Percentiles rank a stretch among this genome's conserved stretches.
Evolutionary conservation across 2,329 filamentous ascomycete genomes (phyloP).

Genomic region (Epichloe brachyelytri): DNA sequence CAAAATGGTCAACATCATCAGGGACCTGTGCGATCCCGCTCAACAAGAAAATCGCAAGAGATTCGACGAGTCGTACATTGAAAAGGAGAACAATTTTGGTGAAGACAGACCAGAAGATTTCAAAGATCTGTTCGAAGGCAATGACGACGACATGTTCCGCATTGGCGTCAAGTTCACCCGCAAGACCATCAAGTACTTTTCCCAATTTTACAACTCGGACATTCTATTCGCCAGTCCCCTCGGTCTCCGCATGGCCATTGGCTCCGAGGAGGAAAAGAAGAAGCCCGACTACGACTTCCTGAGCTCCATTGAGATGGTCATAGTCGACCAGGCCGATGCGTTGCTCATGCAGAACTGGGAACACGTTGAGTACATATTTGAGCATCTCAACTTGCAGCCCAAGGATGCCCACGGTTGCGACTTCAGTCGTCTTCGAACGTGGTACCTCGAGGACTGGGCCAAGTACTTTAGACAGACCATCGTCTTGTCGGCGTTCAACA

Average conservation of each 20-base stretch:
- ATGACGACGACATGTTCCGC: slow-evolving; percentile 95
- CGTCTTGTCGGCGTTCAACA: slow-evolving; percentile 68
- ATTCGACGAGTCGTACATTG: slow-evolving; percentile 72
- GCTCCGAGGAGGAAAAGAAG: slow-evolving; percentile 53
- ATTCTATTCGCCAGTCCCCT: slow-evolving; percentile 86
- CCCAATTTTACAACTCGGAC: slow-evolving; percentile 92
- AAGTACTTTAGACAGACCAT: slow-evolving; percentile 75
- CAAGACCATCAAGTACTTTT: slow-evolving; percentile 89
- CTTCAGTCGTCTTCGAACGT: slow-evolving; percentile 77
- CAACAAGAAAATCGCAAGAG: slow-evolving; percentile 92
- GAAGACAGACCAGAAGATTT: slow-evolving; percentile 76
- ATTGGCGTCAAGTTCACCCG: slow-evolving; percentile 94
- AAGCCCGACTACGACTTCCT: slow-evolving; percentile 76
- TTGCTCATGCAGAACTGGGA: slow-evolving; percentile 98
- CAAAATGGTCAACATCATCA: slow-evolving; percentile 64
- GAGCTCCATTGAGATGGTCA: slow-evolving; percentile 79
- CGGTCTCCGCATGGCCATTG: slow-evolving; percentile 81
- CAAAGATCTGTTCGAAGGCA: slow-evolving; percentile 77
- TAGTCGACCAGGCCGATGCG: slow-evolving; percentile 86
- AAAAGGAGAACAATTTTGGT: slow-evolving; percentile 51
- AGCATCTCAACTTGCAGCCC: slow-evolving; percentile 82
- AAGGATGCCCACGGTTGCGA: slow-evolving; percentile 85
- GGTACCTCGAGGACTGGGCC: slow-evolving; percentile 86
- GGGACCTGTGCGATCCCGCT: slow-evolving; percentile 63
- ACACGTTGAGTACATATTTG: slow-evolving; percentile 82